Evolutionary conservation across 768 basidiomycete genomes (phyloP), one percentile per base, ranked within the genome.

Genomic region (Amanita fuliginea): DNA sequence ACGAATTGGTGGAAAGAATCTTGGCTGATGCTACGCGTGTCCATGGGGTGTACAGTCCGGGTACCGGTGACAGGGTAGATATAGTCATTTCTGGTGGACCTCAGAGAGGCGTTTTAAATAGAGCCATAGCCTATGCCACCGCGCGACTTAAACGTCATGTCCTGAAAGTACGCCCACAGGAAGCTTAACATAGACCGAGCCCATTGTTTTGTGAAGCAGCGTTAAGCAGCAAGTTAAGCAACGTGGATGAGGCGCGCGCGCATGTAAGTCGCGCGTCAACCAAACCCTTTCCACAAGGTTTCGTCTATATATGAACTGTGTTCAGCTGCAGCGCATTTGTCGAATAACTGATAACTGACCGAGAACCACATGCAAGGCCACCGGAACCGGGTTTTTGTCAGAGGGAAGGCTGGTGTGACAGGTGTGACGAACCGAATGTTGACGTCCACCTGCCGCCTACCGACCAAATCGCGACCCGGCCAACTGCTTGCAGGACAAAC

Each of bases 101-200:
- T 21, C 46, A 6, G n/a, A 10, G 14, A 30, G 16, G 24, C 18
- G 37, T 24, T 30, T 49, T 49, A 49, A 40, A 49, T 49, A 49
- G 28, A 6, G 18, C 44, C 26, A 45, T 19, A 19, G 26, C 28
- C 26, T 28, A 30, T 28, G 44, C 28, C 44, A 45, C 32, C 16
- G 44, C 26, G 43, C 43, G 14, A 10, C 28, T 44, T 42, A 10
- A 22, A 42, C 36, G 24, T 45, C 44, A 45, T 33, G 28, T 34
- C 33, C 46, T 47, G 19, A 34, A 9, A 11, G 14, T 14, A 18
- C 28, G 43, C 26, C 24, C 21, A 21, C 22, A 32, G 30, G 4
- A 45, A 30, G 44, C 44, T 18, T 22, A 43, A 22, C 18, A 42
- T 13, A 14, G 10, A 9, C 11, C 22, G 14, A 13, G n/a, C 18